Evolutionary conservation across 352 stramenopile genomes (phyloP).

Genomic region (Globisporangium megalacanthum): DNA sequence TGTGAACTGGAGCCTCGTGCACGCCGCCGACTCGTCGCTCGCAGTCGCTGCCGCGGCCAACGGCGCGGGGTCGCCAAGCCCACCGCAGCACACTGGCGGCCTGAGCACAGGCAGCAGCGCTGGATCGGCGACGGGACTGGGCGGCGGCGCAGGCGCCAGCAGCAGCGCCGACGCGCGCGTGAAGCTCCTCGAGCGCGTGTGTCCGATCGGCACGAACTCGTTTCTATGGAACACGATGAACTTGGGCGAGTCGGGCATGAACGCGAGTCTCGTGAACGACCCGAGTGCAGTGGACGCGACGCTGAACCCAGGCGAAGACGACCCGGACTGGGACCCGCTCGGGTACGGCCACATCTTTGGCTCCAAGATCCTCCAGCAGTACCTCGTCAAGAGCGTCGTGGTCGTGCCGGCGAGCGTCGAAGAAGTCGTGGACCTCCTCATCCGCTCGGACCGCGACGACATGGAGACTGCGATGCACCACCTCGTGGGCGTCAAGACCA

Average conservation of each 20-base stretch:
- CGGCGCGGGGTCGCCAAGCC: not conserved
- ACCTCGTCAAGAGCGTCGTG: slow-evolving; percentile 62
- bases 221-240: slow-evolving; percentile 65
- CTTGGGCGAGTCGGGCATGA: slow-evolving; percentile 27
- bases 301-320: slow-evolving; percentile 15
- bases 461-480: slow-evolving; percentile 70
- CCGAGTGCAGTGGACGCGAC: slow-evolving; percentile 1
- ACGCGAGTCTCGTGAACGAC: slow-evolving; percentile 5
- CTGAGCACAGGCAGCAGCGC: not conserved
- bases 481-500: slow-evolving; percentile 60
- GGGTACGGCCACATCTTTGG: slow-evolving; percentile 31
- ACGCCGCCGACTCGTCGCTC: slow-evolving; percentile 11
- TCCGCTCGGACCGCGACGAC: slow-evolving; percentile 52
- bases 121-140: not conserved
- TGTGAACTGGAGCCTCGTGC: slow-evolving; percentile 57
- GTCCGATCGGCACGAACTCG: slow-evolving; percentile 49
- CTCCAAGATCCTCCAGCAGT: slow-evolving; percentile 66
- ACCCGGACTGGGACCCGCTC: slow-evolving; percentile 26
- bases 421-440: slow-evolving; percentile 65
- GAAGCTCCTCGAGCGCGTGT: slow-evolving; percentile 55
- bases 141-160: slow-evolving; percentile 8
- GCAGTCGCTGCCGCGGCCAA: not conserved
- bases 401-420: slow-evolving; percentile 52
- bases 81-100: not conserved
- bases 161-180: slow-evolving; percentile 18